Conservation (phyloP, 2,329 filamentous ascomycete genomes). For the Fonsecaea nubica region DNA sequence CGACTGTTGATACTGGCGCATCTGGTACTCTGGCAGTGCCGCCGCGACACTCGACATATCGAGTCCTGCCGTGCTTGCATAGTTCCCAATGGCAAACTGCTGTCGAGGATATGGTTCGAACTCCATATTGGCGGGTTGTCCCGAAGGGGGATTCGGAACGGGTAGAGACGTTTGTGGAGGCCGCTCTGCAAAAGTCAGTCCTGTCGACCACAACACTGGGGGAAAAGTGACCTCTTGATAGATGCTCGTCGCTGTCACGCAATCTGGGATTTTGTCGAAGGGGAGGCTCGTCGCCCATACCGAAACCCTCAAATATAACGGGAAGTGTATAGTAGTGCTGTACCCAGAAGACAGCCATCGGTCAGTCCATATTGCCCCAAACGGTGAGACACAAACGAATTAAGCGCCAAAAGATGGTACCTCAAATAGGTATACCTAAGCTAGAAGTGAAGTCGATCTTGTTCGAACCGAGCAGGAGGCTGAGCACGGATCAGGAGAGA, state of each 20-base stretch:
- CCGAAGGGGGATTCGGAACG: slow-evolving; percentile 3
- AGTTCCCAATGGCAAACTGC: slow-evolving; percentile 30
- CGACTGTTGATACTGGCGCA: slow-evolving; percentile 37
- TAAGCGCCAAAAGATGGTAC: slow-evolving; percentile 25
- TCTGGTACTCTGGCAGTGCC: slow-evolving; percentile 40
- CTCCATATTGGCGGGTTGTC: slow-evolving; percentile 30
- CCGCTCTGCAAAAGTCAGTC: slow-evolving; percentile 21
- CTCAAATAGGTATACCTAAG: slow-evolving; percentile 36
- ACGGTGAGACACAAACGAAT: slow-evolving; percentile 18
- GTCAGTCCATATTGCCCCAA: slow-evolving; percentile 39
- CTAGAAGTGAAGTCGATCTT: slow-evolving; percentile 22
- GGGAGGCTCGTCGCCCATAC: slow-evolving; percentile 40
- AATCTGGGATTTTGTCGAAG: slow-evolving; percentile 67
- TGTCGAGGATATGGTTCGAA: slow-evolving; percentile 37
- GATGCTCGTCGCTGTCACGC: slow-evolving; percentile 77
- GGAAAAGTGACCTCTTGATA: slow-evolving; percentile 42
- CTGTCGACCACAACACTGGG: neutral
- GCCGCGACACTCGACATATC: slow-evolving; percentile 42
- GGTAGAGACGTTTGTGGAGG: slow-evolving; percentile 21
- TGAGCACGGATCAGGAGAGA: slow-evolving; percentile 33
- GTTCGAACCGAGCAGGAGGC: slow-evolving; percentile 26
- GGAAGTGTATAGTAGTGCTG: slow-evolving; percentile 43
- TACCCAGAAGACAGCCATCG: slow-evolving; percentile 43
- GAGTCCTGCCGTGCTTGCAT: slow-evolving; percentile 28
- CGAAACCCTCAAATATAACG: slow-evolving; percentile 43